Conservation (phyloP, 108 stramenopile genomes). For the Discostella stelligeroides region DNA sequence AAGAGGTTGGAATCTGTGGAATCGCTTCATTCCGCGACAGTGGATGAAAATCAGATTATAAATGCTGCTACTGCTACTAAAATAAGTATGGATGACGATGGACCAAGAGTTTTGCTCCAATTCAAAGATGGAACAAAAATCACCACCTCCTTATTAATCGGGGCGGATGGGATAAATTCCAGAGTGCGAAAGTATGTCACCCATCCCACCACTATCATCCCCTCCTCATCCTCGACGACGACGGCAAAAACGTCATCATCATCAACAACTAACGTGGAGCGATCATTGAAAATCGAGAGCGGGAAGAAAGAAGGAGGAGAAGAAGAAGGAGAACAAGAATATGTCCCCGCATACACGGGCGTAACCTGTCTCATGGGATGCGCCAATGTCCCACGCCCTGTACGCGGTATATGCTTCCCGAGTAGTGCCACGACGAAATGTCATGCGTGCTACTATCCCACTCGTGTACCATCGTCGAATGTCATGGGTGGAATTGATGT, state of each 20-base stretch:
- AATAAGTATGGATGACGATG: conserved; percentile 4
- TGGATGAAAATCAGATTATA: not conserved
- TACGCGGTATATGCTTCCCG: conserved; percentile 59
- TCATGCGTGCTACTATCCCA: conserved; percentile 70
- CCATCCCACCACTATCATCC: not conserved
- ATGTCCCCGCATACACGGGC: no score
- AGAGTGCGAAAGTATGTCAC: conserved; percentile 54
- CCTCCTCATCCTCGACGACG: not conserved
- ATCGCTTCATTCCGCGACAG: not conserved
- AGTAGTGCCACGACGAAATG: conserved; percentile 61
- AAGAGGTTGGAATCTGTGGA: conserved; percentile 34
- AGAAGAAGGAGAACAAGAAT: no score
- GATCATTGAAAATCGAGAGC: not conserved
- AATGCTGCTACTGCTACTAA: not conserved
- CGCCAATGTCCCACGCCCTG: conserved; percentile 40
- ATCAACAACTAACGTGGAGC: not conserved
- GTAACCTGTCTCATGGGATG: conserved; percentile 69
- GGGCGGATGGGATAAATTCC: conserved; percentile 71
- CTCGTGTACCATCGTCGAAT: no score
- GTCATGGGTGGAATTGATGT: no score
- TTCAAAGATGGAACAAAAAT: conserved; percentile 60
- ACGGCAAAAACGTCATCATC: not conserved
- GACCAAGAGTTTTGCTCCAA: conserved; percentile 13
- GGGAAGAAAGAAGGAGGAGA: not conserved
- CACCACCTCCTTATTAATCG: conserved; percentile 49